Evolutionary conservation across 2,329 filamentous ascomycete genomes (phyloP), one percentile per base, ranked within the genome.

Genomic region (Aspergillus transmontanensis): DNA sequence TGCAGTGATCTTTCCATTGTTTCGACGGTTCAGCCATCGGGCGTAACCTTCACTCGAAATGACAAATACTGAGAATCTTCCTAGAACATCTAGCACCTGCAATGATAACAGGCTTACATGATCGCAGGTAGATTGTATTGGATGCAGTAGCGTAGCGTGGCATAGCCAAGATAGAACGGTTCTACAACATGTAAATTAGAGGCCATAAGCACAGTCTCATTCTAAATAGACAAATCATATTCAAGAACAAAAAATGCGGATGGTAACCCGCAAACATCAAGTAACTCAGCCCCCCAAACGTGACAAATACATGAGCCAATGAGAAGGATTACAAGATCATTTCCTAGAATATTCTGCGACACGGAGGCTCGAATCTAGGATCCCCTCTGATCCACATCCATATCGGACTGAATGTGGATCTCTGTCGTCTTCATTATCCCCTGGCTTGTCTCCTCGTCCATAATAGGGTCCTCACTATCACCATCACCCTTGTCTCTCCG

Each of bases 401-500:
- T 14, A 2, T 34, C 51, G 3, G 51, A 39, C 14, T 39, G 51
- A 26, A 55, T 55, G 19, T 55, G 51, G 16, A 39, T 36, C 53
- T 53, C 64, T 23, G 34, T 63, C 28, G n/a, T 61, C 51, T 57
- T 67, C 57, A 51, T 59, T 23, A 64, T 64, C 12, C 57, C 60
- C 30, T 16, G 32, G 5, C 32, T 23, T 1, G 14, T 28, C 36
- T 61, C 59, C 19, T 34, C 48, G 12, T 23, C 23, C 9, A 64
- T 58, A 6, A 62, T 59, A 2, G 59, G 63, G 5, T 62, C 63
- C 5, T 50, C 57, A 19, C 58, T 61, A 6, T 59, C 57, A 5
- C 57, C 51, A 12, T 55, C 53, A 19, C 53, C 48, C 7, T 36
- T 10, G 16, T n/a, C 43, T n/a, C 46, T 11, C 5, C 16, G 48